phyloP scores from a whole-genome alignment of 352 stramenopile species.

The Phytopythium delawarense region DNA sequence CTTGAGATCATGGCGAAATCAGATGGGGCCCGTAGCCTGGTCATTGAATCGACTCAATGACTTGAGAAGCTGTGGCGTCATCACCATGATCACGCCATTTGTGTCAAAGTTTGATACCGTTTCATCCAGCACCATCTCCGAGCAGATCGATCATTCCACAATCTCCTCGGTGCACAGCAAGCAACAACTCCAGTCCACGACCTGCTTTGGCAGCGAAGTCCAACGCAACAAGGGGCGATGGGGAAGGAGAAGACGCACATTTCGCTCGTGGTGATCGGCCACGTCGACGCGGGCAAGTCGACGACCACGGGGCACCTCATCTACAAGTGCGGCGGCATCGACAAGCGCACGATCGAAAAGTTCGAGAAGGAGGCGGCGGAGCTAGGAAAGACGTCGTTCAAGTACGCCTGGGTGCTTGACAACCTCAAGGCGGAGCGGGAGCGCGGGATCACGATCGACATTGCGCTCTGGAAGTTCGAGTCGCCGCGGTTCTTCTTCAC shows the following conservation, averaged over 20 bases:
- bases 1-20: no score
- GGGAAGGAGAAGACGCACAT: conserved; percentile 85
- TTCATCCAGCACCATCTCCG: no score
- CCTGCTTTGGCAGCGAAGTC: background rate
- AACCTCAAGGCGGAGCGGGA: conserved; percentile 98
- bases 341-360: conserved; percentile 99
- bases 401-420: conserved; percentile 99
- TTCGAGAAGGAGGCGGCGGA: conserved; percentile 97
- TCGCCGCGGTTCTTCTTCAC: conserved; percentile 96
- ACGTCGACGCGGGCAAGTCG: conserved; percentile 98
- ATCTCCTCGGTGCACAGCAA: background rate
- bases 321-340: conserved; percentile 98
- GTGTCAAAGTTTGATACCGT: no score
- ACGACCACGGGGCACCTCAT: conserved; percentile 98
- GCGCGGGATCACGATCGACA: conserved; percentile 97
- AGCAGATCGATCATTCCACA: background rate
- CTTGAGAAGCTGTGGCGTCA: background rate
- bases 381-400: conserved; percentile 98
- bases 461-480: conserved; percentile 98
- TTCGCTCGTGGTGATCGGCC: conserved; percentile 94
- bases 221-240: conserved; percentile 31
- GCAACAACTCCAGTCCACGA: background rate
- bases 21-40: no score
- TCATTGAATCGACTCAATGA: no score
- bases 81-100: background rate